Conservation (phyloP, 148 eudicot genomes). For the Diospyros kaki region DNA sequence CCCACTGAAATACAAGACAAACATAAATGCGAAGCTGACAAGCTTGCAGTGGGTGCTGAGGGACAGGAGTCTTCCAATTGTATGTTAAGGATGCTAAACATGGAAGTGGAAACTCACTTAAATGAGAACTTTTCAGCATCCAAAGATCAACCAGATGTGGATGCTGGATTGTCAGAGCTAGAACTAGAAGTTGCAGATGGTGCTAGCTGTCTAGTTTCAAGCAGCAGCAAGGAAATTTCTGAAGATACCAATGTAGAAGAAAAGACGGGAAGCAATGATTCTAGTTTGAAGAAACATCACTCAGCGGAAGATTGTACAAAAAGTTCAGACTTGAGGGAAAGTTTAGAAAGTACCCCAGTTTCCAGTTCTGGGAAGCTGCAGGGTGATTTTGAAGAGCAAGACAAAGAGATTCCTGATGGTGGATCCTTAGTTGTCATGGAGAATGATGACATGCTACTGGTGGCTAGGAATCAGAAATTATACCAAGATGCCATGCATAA, state of each 20-base stretch:
- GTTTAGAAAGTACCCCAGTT: conserved; percentile 2
- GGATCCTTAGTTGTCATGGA: not conserved
- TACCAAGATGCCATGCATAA: not conserved
- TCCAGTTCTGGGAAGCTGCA: conserved; percentile 9
- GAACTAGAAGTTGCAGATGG: not conserved
- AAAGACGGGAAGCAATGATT: not conserved
- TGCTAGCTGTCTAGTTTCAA: not conserved
- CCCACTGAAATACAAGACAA: not conserved
- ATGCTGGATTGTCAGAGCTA: too few relatives aligned
- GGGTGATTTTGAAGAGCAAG: not conserved
- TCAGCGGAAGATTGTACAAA: not conserved
- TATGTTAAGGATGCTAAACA: not conserved
- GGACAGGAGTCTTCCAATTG: not conserved
- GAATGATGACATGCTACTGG: not conserved
- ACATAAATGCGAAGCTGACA: conserved; percentile 1
- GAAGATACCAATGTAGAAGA: not conserved
- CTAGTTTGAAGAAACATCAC: conserved; percentile 8
- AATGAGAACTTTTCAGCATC: not conserved
- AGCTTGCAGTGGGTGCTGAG: not conserved
- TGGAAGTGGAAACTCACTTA: conserved; percentile 5
- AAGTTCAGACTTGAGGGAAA: not conserved
- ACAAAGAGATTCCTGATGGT: not conserved
- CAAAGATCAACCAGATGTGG: too few relatives aligned
- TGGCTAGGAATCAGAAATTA: not conserved
- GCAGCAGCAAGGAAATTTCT: not conserved